Conservation (phyloP, 2,329 filamentous ascomycete genomes). For the Ophiostoma perfectum region DNA sequence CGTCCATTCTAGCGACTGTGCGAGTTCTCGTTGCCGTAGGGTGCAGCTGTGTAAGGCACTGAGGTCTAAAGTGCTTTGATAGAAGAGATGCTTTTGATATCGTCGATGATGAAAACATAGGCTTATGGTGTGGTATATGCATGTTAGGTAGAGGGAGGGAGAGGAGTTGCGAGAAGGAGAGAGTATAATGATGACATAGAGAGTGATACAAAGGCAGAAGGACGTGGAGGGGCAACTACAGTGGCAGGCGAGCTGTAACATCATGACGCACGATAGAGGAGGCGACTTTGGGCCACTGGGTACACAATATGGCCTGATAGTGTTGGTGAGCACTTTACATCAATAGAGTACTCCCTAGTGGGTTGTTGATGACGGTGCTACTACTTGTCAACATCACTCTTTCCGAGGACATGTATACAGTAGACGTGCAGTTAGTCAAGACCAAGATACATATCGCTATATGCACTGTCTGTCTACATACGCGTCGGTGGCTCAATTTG, state of each 20-base stretch:
- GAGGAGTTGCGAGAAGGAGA: neutral
- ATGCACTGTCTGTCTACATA: neutral
- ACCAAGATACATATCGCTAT: neutral
- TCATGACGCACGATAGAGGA: conserved; percentile 12
- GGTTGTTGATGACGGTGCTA: neutral
- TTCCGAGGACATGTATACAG: neutral
- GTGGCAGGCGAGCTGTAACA: conserved; percentile 2
- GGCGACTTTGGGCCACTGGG: conserved; percentile 11
- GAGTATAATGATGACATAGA: neutral
- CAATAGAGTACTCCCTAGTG: no score
- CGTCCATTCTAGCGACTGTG: conserved; percentile 8
- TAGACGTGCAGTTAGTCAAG: neutral
- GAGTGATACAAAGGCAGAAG: conserved; percentile 12
- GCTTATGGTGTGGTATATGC: neutral
- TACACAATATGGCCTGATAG: neutral
- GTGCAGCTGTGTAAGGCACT: neutral
- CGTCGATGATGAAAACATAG: conserved; percentile 5
- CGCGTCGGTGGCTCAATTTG: neutral
- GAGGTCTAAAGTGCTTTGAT: neutral
- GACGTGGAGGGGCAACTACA: conserved; percentile 5
- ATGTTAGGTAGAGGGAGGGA: neutral
- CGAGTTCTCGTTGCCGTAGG: neutral
- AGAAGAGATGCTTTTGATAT: neutral
- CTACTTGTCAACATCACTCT: neutral
- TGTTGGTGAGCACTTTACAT: neutral